Conservation (phyloP, 2,329 filamentous ascomycete genomes). For the Fusarium graminum region DNA sequence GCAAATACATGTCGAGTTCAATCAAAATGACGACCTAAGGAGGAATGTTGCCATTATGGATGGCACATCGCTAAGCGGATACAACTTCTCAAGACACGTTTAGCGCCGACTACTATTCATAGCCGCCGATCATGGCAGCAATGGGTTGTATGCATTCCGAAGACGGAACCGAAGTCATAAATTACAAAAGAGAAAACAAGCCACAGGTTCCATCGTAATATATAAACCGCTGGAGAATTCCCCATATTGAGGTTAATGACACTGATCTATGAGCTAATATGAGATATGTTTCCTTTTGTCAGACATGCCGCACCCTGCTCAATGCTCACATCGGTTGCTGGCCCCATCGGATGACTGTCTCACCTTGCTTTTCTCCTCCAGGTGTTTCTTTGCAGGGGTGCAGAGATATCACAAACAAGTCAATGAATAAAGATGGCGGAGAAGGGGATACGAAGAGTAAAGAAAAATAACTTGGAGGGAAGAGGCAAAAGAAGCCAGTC, state of each 20-base stretch:
- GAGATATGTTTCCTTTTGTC: conserved; percentile 24
- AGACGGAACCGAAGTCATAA: conserved; percentile 11
- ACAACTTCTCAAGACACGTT: conserved; percentile 27
- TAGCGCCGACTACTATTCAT: conserved; percentile 40
- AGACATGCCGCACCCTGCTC: conserved; percentile 18
- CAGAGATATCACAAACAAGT: conserved; percentile 8
- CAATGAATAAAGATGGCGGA: conserved; percentile 7
- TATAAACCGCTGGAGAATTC: conserved; percentile 8
- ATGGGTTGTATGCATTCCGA: conserved; percentile 13
- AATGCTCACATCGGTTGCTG: conserved; percentile 16
- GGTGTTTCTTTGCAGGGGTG: conserved; percentile 9
- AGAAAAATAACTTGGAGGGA: not conserved
- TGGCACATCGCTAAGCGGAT: conserved; percentile 10
- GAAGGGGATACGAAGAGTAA: not conserved
- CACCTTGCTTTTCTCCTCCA: conserved; percentile 34
- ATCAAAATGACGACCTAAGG: conserved; percentile 8
- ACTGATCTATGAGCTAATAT: not conserved
- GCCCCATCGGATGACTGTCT: conserved; percentile 33
- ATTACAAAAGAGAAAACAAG: conserved; percentile 35
- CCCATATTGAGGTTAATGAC: conserved; percentile 15
- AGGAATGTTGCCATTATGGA: conserved; percentile 37
- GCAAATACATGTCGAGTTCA: conserved; percentile 18
- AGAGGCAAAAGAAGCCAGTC: conserved; percentile 4
- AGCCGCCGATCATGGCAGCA: conserved; percentile 30
- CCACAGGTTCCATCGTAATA: conserved; percentile 26